Conservation (phyloP, 1,139 yeast species). For the Nadsonia starkeyi-henricii region DNA sequence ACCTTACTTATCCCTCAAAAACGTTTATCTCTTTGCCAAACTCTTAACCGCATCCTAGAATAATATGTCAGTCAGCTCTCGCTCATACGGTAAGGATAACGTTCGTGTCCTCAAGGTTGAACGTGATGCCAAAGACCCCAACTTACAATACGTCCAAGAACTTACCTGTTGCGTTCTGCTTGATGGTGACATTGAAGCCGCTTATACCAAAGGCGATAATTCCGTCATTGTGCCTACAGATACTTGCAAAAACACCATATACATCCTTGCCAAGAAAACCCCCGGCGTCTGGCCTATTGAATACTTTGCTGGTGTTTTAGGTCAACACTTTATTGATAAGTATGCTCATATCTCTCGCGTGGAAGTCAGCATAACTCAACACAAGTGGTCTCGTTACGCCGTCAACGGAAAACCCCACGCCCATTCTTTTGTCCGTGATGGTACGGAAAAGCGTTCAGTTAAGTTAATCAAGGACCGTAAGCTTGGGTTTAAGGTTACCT, state of each 20-base stretch:
- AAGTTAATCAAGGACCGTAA: slow-evolving; percentile 36
- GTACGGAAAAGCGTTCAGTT: slow-evolving; percentile 62
- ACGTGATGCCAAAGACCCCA: slow-evolving; percentile 55
- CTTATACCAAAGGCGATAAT: slow-evolving; percentile 82
- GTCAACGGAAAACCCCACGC: slow-evolving; percentile 64
- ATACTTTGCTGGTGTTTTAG: slow-evolving; percentile 74
- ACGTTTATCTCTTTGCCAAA: too few species aligned
- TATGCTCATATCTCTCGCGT: slow-evolving; percentile 65
- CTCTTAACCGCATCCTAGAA: too few species aligned
- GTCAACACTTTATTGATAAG: slow-evolving; percentile 62
- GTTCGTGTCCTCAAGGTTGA: slow-evolving; percentile 82
- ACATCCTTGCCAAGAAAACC: slow-evolving; percentile 63
- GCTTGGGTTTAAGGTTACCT: slow-evolving; percentile 39
- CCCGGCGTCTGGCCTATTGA: slow-evolving; percentile 77
- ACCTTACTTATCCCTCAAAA: too few species aligned
- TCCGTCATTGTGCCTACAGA: slow-evolving; percentile 86
- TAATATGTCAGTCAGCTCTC: too few species aligned
- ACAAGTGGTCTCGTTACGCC: slow-evolving; percentile 63
- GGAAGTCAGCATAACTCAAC: slow-evolving; percentile 52
- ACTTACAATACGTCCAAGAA: slow-evolving; percentile 67
- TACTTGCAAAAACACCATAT: slow-evolving; percentile 79
- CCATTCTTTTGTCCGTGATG: slow-evolving; percentile 76
- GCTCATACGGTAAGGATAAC: slow-evolving; percentile 75
- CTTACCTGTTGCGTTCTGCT: slow-evolving; percentile 66
- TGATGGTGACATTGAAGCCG: slow-evolving; percentile 60